Base-by-base conservation (phyloP, 768 basidiomycete genomes). In the Saitozyma podzolica region DNA sequence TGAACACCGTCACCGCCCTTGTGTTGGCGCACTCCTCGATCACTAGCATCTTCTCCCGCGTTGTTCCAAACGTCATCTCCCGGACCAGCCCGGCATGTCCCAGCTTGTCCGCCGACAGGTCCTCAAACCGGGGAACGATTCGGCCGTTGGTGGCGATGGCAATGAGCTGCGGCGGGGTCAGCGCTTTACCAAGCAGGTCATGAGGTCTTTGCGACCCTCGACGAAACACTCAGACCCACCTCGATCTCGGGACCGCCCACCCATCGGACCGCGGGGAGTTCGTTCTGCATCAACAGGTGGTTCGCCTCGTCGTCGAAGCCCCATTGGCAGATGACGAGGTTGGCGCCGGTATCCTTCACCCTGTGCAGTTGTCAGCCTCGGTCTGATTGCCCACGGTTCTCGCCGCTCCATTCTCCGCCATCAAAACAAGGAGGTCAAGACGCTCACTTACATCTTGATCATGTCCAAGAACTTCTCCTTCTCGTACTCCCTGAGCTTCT, bases 231-330 rank as follows among this genome's bases (percentile, higher is more conserved):
- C 51, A 2, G 5, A 63, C 69, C 54, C 57, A 93, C 92, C 87
- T 99, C 96, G 66, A 99, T 99, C 79, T 99, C 96, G 4, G 96
- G 96, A 20, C 96, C 96, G 63, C 96, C 96, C 59, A 99, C 96
- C 96, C 96, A 98, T 77, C 96, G 85, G 40, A 98, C 95, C 39
- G 96, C 91, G 49, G 96, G 96, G 42, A 99, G 84, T 13, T 94
- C 91, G 72, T 97, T 98, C 83, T 96, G 93, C 91, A 98, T 92
- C 67, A 99, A 81, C 72, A 98, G 69, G 78, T 98, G 96, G 77
- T 99, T 99, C 50, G 96, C 96, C 81, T 99, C 96, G 75, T 99
- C 96, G 77, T 99, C 96, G 76, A 99, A 99, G 63, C 96, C 96
- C 96, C 96, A 99, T 78, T 99, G 96, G 81, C 96, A 99, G 72